phyloP scores from a whole-genome alignment of 1,284 basidiomycete genomes.

The Leccinum insigne region DNA sequence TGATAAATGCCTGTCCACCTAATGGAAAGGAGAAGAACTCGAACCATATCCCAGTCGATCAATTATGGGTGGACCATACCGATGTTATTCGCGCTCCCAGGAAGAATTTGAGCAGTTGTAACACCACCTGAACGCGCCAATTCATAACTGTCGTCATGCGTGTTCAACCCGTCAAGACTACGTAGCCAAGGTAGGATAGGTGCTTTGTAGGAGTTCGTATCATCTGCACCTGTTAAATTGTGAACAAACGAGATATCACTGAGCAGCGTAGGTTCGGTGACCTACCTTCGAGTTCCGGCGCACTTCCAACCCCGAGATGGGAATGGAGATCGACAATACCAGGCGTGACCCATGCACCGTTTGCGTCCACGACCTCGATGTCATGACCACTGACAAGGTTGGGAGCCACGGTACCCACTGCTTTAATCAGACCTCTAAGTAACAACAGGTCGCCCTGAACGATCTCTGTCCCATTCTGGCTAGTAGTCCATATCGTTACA shows the following conservation, averaged over 20 bases:
- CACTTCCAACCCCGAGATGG: constrained; percentile 70
- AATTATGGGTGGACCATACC: constrained; percentile 36
- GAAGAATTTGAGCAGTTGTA: constrained; percentile 50
- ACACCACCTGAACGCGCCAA: constrained; percentile 54
- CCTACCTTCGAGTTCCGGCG: constrained; percentile 54
- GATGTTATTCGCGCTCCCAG: constrained; percentile 58
- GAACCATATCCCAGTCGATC: neutral
- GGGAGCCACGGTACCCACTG: constrained; percentile 43
- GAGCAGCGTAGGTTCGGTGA: neutral
- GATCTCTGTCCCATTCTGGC: constrained; percentile 60
- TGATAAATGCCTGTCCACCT: constrained; percentile 71
- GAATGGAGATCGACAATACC: constrained; percentile 81
- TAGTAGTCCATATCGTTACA: constrained; percentile 79
- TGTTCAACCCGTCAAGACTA: constrained; percentile 51
- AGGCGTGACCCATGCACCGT: constrained; percentile 68
- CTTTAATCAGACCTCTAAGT: constrained; percentile 52
- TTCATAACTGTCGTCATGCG: constrained; percentile 50
- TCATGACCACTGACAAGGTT: constrained; percentile 32
- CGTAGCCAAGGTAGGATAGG: constrained; percentile 59
- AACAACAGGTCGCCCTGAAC: constrained; percentile 56
- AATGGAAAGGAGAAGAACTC: neutral
- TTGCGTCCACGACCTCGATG: constrained; percentile 49
- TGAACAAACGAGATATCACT: neutral
- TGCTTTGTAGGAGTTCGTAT: constrained; percentile 56
- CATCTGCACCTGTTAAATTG: constrained; percentile 42